Base-by-base conservation (phyloP, 495 filamentous ascomycete species). In the Neurospora sp. region DNA sequence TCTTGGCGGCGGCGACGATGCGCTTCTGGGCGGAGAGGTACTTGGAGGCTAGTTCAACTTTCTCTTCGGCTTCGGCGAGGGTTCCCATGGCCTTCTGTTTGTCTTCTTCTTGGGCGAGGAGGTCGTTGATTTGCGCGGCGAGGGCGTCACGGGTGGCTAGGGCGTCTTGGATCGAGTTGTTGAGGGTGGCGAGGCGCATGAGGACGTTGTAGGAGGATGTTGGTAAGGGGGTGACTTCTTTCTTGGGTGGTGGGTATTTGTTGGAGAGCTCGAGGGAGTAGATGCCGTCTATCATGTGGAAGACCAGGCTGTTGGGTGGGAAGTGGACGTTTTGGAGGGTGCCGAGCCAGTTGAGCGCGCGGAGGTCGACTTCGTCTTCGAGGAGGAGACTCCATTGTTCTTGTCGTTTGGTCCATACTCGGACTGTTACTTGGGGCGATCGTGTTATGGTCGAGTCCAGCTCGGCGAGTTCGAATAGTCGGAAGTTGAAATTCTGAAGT, bases 141-240 rank as follows among this genome's bases (percentile, higher is more conserved):
- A 99, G 82, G 70, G 86, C 87, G 73, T 92, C 90, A 5, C 92
- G 87, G 0, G 93, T 98, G 1, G 88, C 86, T 1, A 97, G 80
- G 6, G 94, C 94, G 77, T 99, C 96, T 81, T 97, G 92, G 41
- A 98, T 92, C 73, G 94, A 97, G 77, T 94, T 92, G 73, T 97
- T 94, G 44, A 99, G 84, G 71, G 93, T 98, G 16, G 92, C 91
- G 39, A 99, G 85, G 39, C 91, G 89, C 92, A 97, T 96, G 62
- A 99, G 83, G 2, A 92, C 89, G 77, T 96, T 96, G 82, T 97
- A 99, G 1, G 94, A 94, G 6, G 94, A 93, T 2, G 93, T 96
- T 0, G 82, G 74, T 18, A 83, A 39, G 16, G 83, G 69, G 27
- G 82, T 75, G 10, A 82, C 27, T 8, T 66, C 82, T 74, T 84